Base-by-base conservation (phyloP, 2,329 filamentous ascomycete genomes). In the Metarhizium humberi region DNA sequence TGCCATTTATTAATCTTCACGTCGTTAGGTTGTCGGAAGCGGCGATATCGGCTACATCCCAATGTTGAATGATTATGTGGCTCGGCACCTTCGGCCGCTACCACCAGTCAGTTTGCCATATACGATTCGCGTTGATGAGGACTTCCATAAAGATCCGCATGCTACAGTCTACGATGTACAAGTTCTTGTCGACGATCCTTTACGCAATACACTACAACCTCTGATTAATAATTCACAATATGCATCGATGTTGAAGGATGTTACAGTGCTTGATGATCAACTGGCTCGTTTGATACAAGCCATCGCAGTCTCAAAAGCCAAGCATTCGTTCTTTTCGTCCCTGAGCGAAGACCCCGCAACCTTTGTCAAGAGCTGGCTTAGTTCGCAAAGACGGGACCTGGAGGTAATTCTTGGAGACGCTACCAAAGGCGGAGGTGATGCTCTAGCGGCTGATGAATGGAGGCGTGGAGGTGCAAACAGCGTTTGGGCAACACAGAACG, bases 111-210 rank as follows among this genome's bases (percentile, higher is more conserved):
- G 87, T 64, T 81, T 99, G 38, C 80, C 85, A 25, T 99, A 96
- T 75, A 99, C 92, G 8, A 94, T 99, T 67, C 90, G 92, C 57
- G 88, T 96, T 45, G 94, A 99, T 69, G 80, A 90, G 64, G 83
- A 86, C 8, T 92, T 92, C 66, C 86, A 92, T 66, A 84, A 83
- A 61, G 74, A 84, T 55, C 86, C 90, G 4, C 77, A 82, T 52
- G 85, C 90, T 1, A 96, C 92, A 6, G 78, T 97, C 63, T 96
- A 96, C 74, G 92, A 97, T 70, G 79, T 99, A 50, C 85, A 86
- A 63, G 88, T 99, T 49, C 80, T 85, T 1, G 80, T 96, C 16
- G 89, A 95, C 62, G 90, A 96, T 66, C 90, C 92, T 1, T 78
- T 95, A 51, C 85, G 85, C 52, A 78, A 80, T 38, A 82, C 81